These are phyloP conservation scores for Lipomyces sp. DNA, from an alignment of 805 yeast species.

Conservation along the genomic window DNA sequence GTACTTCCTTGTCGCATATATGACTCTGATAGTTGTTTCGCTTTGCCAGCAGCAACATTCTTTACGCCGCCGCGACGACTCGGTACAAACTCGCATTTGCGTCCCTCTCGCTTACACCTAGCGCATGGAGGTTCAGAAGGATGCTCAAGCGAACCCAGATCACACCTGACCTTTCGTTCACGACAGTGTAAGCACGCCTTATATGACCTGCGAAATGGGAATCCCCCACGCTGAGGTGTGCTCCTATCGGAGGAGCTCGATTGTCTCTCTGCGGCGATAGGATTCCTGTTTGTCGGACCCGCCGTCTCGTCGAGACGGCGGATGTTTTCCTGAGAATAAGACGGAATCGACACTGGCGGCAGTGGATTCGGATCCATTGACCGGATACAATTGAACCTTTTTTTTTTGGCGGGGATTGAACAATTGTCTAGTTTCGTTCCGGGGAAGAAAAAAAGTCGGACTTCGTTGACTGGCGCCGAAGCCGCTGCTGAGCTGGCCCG, in stretches of 20 bases:
- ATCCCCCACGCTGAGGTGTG: background rate
- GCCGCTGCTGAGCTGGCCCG: background rate
- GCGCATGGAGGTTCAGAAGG: slow-evolving; percentile 84
- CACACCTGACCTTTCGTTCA: slow-evolving; percentile 82
- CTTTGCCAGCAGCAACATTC: slow-evolving; percentile 47
- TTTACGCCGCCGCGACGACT: slow-evolving; percentile 58
- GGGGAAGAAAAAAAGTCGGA: no score
- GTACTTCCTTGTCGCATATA: slow-evolving; percentile 5
- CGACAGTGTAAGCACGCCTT: slow-evolving; percentile 88
- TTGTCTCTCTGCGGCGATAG: background rate
- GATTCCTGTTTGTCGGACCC: background rate
- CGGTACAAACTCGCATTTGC: slow-evolving; percentile 75
- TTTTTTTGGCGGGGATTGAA: background rate
- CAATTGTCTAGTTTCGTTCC: background rate
- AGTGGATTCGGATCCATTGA: background rate
- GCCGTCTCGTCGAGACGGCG: background rate
- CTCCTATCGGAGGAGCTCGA: background rate
- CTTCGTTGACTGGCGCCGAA: no score
- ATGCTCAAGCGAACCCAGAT: slow-evolving; percentile 72
- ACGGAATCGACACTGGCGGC: background rate
- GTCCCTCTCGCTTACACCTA: slow-evolving; percentile 80
- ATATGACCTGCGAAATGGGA: slow-evolving; percentile 65
- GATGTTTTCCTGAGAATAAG: background rate
- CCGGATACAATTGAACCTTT: background rate
- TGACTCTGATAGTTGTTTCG: slow-evolving; percentile 31